Percentiles rank a stretch among this genome's conserved stretches.
Conservation (phyloP, 2,329 filamentous ascomycete genomes). For the Lasiodiplodia citricola region DNA sequence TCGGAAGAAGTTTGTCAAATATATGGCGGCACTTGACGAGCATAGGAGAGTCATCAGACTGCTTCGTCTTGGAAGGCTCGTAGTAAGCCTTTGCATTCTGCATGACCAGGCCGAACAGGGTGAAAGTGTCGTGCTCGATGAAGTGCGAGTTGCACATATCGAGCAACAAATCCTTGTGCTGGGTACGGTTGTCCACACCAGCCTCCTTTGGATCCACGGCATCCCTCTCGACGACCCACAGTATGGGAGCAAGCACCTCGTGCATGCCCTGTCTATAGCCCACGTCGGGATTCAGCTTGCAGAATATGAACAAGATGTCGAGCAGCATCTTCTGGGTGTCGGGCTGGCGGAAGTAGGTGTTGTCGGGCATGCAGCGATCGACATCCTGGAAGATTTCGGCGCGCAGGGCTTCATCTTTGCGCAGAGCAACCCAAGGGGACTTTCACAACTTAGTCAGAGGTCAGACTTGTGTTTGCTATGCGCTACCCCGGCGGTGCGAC, state of each 20-base stretch:
- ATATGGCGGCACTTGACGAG: constrained; percentile 85
- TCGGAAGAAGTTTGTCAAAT: constrained; percentile 79
- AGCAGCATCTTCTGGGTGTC: constrained; percentile 80
- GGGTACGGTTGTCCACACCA: constrained; percentile 25
- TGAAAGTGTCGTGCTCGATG: constrained; percentile 90
- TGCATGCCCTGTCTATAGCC: constrained; percentile 99
- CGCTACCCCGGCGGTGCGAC: constrained; percentile 33
- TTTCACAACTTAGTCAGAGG: constrained; percentile 59
- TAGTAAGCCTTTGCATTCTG: constrained; percentile 85
- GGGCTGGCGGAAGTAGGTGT: constrained; percentile 83
- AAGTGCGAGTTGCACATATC: constrained; percentile 73
- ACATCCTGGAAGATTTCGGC: constrained; percentile 95
- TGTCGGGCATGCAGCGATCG: constrained; percentile 86
- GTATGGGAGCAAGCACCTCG: constrained; percentile 86
- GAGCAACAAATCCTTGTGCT: constrained; percentile 59
- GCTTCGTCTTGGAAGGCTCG: constrained; percentile 59
- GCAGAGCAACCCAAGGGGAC: constrained; percentile 90
- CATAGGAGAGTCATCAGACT: constrained; percentile 67
- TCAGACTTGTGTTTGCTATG: constrained; percentile 42
- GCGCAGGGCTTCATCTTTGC: constrained; percentile 81
- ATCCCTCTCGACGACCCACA: constrained; percentile 84
- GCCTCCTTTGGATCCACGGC: constrained; percentile 61
- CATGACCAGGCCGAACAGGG: constrained; percentile 87
- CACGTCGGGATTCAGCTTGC: constrained; percentile 84
- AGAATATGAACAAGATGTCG: constrained; percentile 92